phyloP scores from a whole-genome alignment of 495 filamentous ascomycete species.

The Mycothermus thermophilus region DNA sequence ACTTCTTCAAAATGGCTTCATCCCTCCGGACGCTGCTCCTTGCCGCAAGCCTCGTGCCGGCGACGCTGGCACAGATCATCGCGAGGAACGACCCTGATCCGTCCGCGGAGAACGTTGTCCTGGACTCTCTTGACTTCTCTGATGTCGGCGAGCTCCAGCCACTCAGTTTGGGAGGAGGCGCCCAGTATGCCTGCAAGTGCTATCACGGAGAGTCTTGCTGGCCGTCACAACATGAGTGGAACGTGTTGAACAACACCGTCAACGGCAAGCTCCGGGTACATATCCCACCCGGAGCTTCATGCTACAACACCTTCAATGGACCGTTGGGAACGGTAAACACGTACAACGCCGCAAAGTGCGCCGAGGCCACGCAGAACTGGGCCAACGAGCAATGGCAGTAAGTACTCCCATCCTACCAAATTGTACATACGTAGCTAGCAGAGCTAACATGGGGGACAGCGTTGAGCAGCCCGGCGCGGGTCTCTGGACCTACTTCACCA shows the following conservation, averaged over 20 bases:
- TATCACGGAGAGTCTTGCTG: constrained; percentile 28
- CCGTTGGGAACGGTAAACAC: constrained; percentile 25
- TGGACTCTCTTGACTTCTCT: constrained; percentile 3
- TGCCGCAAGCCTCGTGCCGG: neutral
- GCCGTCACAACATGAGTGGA: constrained; percentile 23
- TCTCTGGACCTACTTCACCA: constrained; percentile 28
- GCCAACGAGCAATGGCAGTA: constrained; percentile 24
- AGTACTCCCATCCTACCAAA: constrained; percentile 1
- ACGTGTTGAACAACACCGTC: constrained; percentile 23
- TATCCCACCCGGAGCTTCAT: constrained; percentile 26
- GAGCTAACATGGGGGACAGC: constrained; percentile 6
- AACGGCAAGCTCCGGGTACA: constrained; percentile 23
- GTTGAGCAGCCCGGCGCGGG: constrained; percentile 24
- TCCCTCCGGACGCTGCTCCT: neutral
- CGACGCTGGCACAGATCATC: constrained; percentile 1
- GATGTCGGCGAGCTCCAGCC: neutral
- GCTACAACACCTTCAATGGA: constrained; percentile 25
- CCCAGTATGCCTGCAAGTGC: constrained; percentile 33
- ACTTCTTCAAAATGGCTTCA: neutral
- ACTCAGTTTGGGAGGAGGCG: constrained; percentile 8
- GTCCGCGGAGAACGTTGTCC: neutral
- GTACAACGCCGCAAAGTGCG: constrained; percentile 26
- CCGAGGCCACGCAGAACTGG: constrained; percentile 20
- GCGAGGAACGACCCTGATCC: neutral
- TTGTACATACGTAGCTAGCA: neutral